These are phyloP conservation scores for Dacryopinax primogenitus DNA, from an alignment of 768 basidiomycete genomes.

Conservation along the genomic window DNA sequence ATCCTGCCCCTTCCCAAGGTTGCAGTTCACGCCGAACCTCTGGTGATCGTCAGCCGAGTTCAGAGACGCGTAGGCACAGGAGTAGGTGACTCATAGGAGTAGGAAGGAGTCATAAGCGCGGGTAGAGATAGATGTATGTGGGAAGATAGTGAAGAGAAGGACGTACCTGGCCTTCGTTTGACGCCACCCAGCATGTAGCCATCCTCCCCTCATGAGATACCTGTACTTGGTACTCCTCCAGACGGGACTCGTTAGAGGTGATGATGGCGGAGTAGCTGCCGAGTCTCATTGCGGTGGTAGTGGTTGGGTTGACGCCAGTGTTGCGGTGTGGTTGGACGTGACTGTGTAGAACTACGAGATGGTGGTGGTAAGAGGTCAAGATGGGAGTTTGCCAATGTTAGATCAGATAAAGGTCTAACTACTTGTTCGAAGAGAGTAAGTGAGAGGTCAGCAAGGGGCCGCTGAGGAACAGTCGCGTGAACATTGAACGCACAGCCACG, in stretches of 20 bases:
- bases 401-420: too few species aligned
- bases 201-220: background rate
- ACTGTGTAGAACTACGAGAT: too few species aligned
- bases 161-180: background rate
- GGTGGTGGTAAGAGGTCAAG: too few species aligned
- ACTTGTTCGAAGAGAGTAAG: too few species aligned
- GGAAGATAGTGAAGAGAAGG: too few species aligned
- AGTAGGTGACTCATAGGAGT: background rate
- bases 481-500: too few species aligned
- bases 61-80: background rate
- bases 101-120: background rate
- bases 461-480: too few species aligned
- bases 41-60: background rate
- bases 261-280: slow-evolving; percentile 5
- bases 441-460: too few species aligned
- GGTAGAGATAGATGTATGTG: too few species aligned
- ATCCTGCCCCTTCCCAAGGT: background rate
- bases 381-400: too few species aligned
- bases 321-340: too few species aligned
- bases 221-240: background rate
- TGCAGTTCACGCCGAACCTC: slow-evolving; percentile 2
- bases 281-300: background rate
- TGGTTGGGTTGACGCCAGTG: too few species aligned
- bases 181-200: background rate
- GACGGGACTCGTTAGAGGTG: background rate